Base-by-base conservation (phyloP, 108 stramenopile species). In the Nitzschia palea region DNA sequence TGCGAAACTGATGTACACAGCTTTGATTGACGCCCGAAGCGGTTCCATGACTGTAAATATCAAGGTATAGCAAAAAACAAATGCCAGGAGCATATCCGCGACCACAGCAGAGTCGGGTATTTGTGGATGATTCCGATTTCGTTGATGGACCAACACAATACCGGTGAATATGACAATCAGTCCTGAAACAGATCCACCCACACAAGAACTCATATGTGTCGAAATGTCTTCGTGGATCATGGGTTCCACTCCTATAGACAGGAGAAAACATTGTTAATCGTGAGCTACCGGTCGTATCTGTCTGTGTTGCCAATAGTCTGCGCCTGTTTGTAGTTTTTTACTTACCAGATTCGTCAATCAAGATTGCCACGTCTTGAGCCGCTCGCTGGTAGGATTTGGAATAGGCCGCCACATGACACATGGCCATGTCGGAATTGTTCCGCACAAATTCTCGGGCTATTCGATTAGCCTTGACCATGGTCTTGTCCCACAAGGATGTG, bases 11-110 rank as follows among this genome's bases (percentile, higher is more conserved):
- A 94, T 85, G 69, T 94, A 94, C 2, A 89, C 71, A 18, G 88
- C 86, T 64, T 94, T 89, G 60, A 94, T 89, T 14, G 78, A 76
- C 6, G 93, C 86, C 42, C 88, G 80, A 44, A 94, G 65, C 3
- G 93, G 93, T 70, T 94, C 93, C 86, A 94, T 77, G 25, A 87
- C 88, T 1, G 93, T 94, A 45, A 89, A 88, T 0, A 90, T 66
- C 53, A 94, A 51, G 1, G 86, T 86, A 68, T 94, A 91, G 65
- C 81, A 83, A 42, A 90, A 56, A 45, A 88, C 67, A 55, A 86
- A 89, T 12, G 86, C 61, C 51, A 89, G 31, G n/a, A 94, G 27
- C 85, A 91, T 79, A 40, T 84, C 78, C 57, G 86, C 60, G 12
- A 82, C 68, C 3, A 93, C 63, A 25, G 79, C 71, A 28, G 59